Conservation (phyloP, 257 asterid genomes). For the Solanum corneliomulleri region DNA sequence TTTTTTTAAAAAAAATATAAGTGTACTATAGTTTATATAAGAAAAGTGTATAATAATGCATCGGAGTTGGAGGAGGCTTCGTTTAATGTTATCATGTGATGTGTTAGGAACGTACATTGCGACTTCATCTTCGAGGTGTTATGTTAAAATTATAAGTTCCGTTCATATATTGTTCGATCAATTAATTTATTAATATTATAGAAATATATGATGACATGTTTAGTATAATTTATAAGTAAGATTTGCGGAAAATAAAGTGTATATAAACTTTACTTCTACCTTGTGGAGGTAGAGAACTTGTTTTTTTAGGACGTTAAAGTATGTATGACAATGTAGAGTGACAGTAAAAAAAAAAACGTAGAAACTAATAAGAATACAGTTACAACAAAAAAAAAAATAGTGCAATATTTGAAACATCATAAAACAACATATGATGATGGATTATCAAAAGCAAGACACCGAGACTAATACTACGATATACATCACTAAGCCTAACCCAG, state of each 20-base stretch:
- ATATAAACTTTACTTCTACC: too few relatives aligned
- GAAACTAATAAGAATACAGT: neutral
- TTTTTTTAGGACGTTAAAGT: neutral
- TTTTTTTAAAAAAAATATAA: neutral
- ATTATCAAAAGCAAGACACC: neutral
- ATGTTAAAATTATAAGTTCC: neutral
- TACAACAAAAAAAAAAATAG: too few relatives aligned
- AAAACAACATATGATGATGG: neutral
- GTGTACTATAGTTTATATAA: neutral
- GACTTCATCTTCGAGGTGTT: neutral
- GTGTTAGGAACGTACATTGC: neutral
- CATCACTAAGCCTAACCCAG: neutral
- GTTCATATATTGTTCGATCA: neutral
- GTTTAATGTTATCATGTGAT: neutral
- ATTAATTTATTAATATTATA: too few relatives aligned
- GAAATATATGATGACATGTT: too few relatives aligned
- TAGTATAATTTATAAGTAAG: neutral
- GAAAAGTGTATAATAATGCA: neutral
- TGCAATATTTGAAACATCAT: neutral
- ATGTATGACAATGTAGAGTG: neutral
- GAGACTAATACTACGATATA: neutral
- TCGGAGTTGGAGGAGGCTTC: neutral
- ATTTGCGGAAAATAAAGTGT: too few relatives aligned
- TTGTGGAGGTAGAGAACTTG: too few relatives aligned
- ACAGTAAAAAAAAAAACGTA: too few relatives aligned